Conservation (phyloP, 192 early-diverging fungal species). For the Backusella luteola region DNA sequence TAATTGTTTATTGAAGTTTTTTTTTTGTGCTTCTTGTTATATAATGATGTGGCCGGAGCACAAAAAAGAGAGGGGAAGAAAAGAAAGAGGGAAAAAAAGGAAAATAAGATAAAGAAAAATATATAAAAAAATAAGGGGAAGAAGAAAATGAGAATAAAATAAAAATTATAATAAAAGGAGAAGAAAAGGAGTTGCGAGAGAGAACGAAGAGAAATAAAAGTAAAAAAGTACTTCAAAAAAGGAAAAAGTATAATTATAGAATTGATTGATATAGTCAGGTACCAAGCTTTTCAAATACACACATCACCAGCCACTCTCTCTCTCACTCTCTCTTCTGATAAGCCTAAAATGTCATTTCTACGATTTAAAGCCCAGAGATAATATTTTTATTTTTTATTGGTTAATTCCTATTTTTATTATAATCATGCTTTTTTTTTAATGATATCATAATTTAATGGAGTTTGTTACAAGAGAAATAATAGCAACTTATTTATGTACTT, state of each 20-base stretch:
- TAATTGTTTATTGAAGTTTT: not conserved
- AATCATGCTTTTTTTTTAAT: not conserved
- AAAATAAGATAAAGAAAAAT: not conserved
- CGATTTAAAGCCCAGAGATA: not conserved
- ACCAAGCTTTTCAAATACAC: not conserved
- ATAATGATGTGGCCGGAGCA: not conserved
- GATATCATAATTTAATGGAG: not conserved
- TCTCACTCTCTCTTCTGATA: not conserved
- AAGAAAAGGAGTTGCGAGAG: not conserved
- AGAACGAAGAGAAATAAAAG: not conserved
- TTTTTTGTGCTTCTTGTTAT: not conserved
- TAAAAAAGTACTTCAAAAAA: not conserved
- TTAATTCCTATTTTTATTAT: not conserved
- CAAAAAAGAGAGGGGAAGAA: not conserved
- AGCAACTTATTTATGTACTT: too few species aligned
- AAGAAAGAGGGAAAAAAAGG: not conserved
- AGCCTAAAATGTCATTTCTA: not conserved
- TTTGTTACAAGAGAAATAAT: not conserved
- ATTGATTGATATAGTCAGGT: not conserved
- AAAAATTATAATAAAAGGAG: constrained; percentile 8
- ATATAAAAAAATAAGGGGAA: not conserved
- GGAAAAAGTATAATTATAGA: constrained; percentile 5
- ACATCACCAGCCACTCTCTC: not conserved
- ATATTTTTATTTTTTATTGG: not conserved
- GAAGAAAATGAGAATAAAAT: not conserved